phyloP scores from a whole-genome alignment of 2,329 filamentous ascomycete genomes.

The Fonsecaea erecta region DNA sequence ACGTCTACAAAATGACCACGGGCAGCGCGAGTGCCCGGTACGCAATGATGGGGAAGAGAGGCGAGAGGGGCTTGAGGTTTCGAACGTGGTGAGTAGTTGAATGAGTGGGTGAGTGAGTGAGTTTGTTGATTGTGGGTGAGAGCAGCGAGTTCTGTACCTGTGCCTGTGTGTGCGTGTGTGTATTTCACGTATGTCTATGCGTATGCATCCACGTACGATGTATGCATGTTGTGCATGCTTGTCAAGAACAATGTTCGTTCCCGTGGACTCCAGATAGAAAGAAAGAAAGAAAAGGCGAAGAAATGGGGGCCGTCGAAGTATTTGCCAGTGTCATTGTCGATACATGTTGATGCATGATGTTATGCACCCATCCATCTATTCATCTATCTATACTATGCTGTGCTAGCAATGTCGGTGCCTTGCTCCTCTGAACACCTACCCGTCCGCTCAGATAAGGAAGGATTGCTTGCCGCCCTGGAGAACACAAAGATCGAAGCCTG shows the following conservation, averaged over 20 bases:
- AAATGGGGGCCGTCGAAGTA: background rate
- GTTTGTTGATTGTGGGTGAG: too few species aligned
- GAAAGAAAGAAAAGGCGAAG: background rate
- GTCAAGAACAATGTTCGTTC: too few species aligned
- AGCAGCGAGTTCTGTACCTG: too few species aligned
- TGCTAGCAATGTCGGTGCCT: too few species aligned
- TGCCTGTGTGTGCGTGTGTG: background rate
- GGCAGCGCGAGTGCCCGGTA: conserved; percentile 12
- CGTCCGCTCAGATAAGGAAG: too few species aligned
- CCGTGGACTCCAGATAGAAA: background rate
- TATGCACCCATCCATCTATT: background rate
- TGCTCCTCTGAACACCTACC: too few species aligned
- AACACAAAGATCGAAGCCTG: too few species aligned
- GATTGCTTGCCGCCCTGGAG: too few species aligned
- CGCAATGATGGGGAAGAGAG: conserved; percentile 5
- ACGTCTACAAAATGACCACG: conserved; percentile 31
- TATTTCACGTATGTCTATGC: background rate
- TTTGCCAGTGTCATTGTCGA: background rate
- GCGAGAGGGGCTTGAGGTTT: conserved; percentile 18
- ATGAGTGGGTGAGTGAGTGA: background rate
- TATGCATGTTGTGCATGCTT: background rate
- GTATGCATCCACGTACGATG: background rate
- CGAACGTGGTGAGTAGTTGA: conserved; percentile 5
- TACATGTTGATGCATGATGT: background rate
- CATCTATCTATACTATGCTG: too few species aligned